Evolutionary conservation across 805 yeast species (phyloP), one percentile per base, ranked within the genome.

Genomic region (Candida piceae): DNA sequence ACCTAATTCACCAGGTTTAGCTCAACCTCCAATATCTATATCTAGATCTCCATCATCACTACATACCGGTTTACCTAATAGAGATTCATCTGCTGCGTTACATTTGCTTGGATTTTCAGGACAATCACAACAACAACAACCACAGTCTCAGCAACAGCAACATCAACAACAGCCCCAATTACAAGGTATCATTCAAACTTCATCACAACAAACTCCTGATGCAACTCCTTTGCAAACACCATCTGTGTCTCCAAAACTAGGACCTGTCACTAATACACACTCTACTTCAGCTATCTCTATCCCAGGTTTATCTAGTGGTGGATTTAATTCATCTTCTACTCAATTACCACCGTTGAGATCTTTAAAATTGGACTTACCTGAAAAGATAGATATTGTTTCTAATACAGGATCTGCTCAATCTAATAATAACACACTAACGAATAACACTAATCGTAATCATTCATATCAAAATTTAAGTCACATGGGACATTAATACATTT

Each of bases 361-460:
- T 25, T 61, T 74, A 50, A 70, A 72, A 36, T 59, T 74, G 26
- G 74, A 70, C 43, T 61, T 73, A 36, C 78, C 78, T 2, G 64
- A 65, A 15, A 70, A 64, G 29, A 35, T 48, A 18, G 41, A 36
- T 31, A 38, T 75, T 44, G 43, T 17, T 48, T 40, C 30, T 33
- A 44, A 34, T n/a, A 26, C 19, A 17, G 13, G n/a, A 17, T 12
- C 23, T 10, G n/a, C 16, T 23, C 5, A 15, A 7, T 31, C 11
- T 20, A 20, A 20, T 20, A 20, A 20, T 20, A 20, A 20, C 6
- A 9, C 22, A 20, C 22, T 20, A 20, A 9, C 22, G 22, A 20
- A 20, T 9, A 9, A 6, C 22, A 20, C 12, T 9, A 10, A 28
- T 17, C 12, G 20, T 31, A 30, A 30, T 20, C 16, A n/a, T 7